Conservation (phyloP, 1,139 yeast species). For the Saccharomycopsis hybrid region DNA sequence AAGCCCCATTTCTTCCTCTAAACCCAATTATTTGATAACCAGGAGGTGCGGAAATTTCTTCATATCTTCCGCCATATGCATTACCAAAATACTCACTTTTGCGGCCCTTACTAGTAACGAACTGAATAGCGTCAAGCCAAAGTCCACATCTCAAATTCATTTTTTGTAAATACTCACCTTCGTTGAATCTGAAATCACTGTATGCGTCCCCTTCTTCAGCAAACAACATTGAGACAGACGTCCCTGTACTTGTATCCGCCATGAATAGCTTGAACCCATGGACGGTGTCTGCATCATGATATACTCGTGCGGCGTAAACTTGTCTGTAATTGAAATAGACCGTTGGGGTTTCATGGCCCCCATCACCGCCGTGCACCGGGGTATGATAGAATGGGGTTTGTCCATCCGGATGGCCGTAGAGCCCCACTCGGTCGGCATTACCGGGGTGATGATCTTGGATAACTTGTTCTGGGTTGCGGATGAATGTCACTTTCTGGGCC, state of each 20-base stretch:
- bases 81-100: conserved; percentile 53
- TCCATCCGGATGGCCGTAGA: conserved; percentile 2
- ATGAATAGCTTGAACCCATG: neutral
- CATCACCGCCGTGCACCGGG: conserved; percentile 1
- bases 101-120: conserved; percentile 45
- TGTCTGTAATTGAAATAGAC: neutral
- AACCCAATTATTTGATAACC: conserved; percentile 13
- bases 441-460: neutral
- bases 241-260: neutral
- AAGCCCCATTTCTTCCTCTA: conserved; percentile 9
- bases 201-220: conserved; percentile 60
- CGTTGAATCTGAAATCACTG: conserved; percentile 48
- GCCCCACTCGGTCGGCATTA: neutral
- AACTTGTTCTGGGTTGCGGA: neutral
- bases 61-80: conserved; percentile 58
- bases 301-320: neutral
- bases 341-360: conserved; percentile 1
- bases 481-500: neutral
- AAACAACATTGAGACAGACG: conserved; percentile 36
- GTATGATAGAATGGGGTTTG: neutral
- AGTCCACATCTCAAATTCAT: conserved; percentile 67
- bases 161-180: conserved; percentile 55
- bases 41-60: conserved; percentile 51
- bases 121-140: conserved; percentile 84
- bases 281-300: neutral